Percentiles rank a stretch among this genome's conserved stretches.
These are phyloP conservation scores for Epithemia pelagica DNA, from an alignment of 108 stramenopile species.

Conservation along the genomic window DNA sequence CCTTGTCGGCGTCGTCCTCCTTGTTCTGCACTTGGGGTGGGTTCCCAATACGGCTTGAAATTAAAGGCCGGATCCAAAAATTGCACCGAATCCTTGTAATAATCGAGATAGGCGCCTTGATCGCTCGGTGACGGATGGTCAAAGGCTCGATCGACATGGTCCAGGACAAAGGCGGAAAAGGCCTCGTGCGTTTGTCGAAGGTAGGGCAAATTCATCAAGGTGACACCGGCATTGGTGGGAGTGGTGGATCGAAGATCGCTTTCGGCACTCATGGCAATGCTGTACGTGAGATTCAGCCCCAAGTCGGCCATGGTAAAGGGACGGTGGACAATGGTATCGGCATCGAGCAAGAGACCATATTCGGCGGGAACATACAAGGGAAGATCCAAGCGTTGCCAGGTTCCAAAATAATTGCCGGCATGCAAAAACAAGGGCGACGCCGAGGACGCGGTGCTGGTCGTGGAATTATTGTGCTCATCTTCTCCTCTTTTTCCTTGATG, in stretches of 20 bases:
- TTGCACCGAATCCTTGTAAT: neutral
- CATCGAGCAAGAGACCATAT: conserved; percentile 13
- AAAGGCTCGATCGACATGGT: neutral
- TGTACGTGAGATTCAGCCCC: conserved; percentile 8
- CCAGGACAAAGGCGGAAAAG: neutral
- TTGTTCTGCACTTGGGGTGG: no score
- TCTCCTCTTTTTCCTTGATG: no score
- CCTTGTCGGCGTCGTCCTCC: neutral
- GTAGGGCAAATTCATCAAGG: conserved; percentile 10
- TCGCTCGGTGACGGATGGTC: conserved; percentile 7
- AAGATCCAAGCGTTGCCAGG: conserved; percentile 11
- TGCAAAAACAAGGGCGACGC: conserved; percentile 13
- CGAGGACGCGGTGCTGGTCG: no score
- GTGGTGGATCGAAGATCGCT: neutral
- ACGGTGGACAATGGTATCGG: conserved; percentile 9
- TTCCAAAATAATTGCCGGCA: conserved; percentile 13
- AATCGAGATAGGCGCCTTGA: conserved; percentile 18
- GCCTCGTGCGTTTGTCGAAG: neutral
- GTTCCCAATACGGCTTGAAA: conserved; percentile 1
- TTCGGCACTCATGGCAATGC: conserved; percentile 7
- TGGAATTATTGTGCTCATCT: no score
- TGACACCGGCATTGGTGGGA: conserved; percentile 3
- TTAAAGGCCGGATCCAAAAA: neutral
- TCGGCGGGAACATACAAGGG: conserved; percentile 2
- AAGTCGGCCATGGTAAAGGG: conserved; percentile 15